Conservation (phyloP, 228 moss, liverwort and hornwort species). For the Sphagnum fallax region DNA sequence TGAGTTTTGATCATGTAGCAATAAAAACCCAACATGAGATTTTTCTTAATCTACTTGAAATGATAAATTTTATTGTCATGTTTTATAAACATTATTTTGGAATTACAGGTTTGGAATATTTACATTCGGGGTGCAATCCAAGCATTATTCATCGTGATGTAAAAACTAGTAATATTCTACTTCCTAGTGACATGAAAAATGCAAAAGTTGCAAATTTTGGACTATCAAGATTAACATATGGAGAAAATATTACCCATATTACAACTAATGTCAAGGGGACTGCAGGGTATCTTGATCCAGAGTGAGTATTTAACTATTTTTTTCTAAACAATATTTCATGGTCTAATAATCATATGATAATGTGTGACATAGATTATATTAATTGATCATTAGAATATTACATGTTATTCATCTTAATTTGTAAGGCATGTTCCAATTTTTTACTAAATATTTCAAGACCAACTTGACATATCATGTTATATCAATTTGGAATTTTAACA, state of each 20-base stretch:
- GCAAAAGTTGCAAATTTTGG: constrained; percentile 11
- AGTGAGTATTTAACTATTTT: constrained; percentile 1
- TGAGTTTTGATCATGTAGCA: too few relatives aligned
- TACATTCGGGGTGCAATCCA: constrained; percentile 7
- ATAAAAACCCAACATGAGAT: neutral
- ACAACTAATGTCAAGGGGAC: constrained; percentile 10
- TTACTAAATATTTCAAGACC: neutral
- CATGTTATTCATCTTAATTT: too few relatives aligned
- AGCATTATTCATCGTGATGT: constrained; percentile 12
- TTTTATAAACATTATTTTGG: neutral
- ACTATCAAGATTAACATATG: constrained; percentile 6
- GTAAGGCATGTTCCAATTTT: neutral
- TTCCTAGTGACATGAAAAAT: constrained; percentile 1
- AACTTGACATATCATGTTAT: too few relatives aligned
- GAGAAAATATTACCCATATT: neutral
- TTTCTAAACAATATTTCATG: too few relatives aligned
- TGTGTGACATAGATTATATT: too few relatives aligned
- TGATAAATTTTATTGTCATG: neutral
- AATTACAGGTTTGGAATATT: constrained; percentile 11
- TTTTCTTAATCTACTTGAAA: neutral
- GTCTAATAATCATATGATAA: too few relatives aligned
- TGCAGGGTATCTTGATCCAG: constrained; percentile 11
- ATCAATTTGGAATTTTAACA: too few relatives aligned
- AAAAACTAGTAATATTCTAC: constrained; percentile 11
- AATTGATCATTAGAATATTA: too few relatives aligned